Evolutionary conservation across 371 early-diverging fungal genomes (phyloP).

Genomic region (Mucor ambiguus): DNA sequence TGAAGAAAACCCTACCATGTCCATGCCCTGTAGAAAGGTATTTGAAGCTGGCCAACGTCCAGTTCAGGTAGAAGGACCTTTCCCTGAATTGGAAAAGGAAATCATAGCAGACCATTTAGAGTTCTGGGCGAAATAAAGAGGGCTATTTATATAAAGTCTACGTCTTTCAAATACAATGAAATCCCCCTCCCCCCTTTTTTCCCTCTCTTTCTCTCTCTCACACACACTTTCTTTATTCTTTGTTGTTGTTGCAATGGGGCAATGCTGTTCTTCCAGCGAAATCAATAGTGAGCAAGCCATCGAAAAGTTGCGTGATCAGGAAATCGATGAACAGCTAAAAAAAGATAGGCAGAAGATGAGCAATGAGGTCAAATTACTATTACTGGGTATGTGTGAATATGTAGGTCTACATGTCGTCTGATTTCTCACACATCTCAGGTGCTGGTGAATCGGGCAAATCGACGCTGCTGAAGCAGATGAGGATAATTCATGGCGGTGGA

Average conservation of each 20-base stretch:
- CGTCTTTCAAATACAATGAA: not conserved
- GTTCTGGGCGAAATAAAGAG: constrained; percentile 26
- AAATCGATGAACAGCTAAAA: constrained; percentile 87
- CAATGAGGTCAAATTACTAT: constrained; percentile 93
- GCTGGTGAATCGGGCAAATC: constrained; percentile 98
- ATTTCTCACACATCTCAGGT: constrained; percentile 50
- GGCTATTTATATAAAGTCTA: not conserved
- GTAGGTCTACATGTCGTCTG: not conserved
- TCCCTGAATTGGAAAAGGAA: constrained; percentile 35
- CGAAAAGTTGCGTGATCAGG: constrained; percentile 53
- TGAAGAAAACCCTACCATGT: constrained; percentile 34
- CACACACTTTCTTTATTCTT: not conserved
- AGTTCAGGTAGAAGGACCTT: constrained; percentile 32
- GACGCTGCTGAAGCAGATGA: constrained; percentile 97
- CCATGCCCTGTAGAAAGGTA: constrained; percentile 33
- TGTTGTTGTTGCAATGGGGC: constrained; percentile 68
- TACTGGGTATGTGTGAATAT: constrained; percentile 70
- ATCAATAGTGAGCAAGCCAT: constrained; percentile 21
- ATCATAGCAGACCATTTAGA: constrained; percentile 30
- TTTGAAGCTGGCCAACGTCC: constrained; percentile 30
- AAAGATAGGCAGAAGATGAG: constrained; percentile 75
- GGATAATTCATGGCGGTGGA: constrained; percentile 92
- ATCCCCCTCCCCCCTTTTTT: not conserved
- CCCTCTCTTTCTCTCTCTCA: not conserved
- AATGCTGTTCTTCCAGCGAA: constrained; percentile 78